Evolutionary conservation across 1,284 basidiomycete genomes (phyloP), one percentile per base, ranked within the genome.

Genomic region (Puccinia novopanici): DNA sequence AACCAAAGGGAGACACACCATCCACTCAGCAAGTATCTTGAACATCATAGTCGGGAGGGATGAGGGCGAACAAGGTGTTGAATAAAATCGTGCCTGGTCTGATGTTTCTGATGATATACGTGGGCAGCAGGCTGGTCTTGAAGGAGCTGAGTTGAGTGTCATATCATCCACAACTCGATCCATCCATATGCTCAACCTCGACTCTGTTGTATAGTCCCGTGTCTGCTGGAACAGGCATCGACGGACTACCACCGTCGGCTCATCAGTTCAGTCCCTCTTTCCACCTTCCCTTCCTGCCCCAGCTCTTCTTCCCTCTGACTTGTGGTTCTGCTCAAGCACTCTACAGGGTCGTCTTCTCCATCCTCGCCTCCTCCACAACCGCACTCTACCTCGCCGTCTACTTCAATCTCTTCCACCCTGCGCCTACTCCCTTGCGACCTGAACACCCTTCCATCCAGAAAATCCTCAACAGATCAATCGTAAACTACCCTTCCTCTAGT

Each of bases 31-130:
- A n/a, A n/a, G n/a, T n/a, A n/a, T n/a, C n/a, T n/a, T n/a, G n/a
- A n/a, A n/a, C n/a, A n/a, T n/a, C n/a, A n/a, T n/a, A 45, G 15
- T 8, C 30, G 37, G 50, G 27, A 34, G 13, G 12, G 52, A 27
- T 54, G 10, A 34, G 71, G 30, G 10, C 27, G n/a, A 54, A 73
- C 19, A 45, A 45, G 34, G 15, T 75, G 3, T 50, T 59, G 42
- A 61, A 61, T 12, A 48, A 15, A 17, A 45, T 75, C 42, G 59
- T 75, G 1, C 52, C 57, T 17, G 24, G 42, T 5, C 30, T 75
- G 57, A 61, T 75, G 73, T 42, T 75, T 24, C 24, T 75, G 15
- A 48, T 75, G 73, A 75, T 63, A 15, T 48, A 5, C 19, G 24
- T 48, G n/a, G 67, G 67, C 1, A 6, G 42, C n/a, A 52, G 8